Evolutionary conservation across 139 green algal species (phyloP), one percentile per base, ranked within the genome.

Genomic region (Edaphochlamys debaryana): DNA sequence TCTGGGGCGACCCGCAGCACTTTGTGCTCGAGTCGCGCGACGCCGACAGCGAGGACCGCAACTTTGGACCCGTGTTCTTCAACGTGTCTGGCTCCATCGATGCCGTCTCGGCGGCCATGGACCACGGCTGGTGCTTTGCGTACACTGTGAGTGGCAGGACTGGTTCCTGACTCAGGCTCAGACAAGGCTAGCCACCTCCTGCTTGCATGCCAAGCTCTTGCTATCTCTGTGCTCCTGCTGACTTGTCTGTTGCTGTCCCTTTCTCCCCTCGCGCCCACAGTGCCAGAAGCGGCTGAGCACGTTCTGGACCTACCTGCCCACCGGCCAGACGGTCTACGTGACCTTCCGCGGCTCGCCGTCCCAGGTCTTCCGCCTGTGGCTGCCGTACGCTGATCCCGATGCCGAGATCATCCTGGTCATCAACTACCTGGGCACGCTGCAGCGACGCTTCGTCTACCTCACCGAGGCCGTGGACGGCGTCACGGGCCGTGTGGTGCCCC

Each of bases 91-190:
- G 85, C 38, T 56, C 79, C 40, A 69, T 80, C 1, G 88, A 92
- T 79, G 32, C 90, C 36, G 54, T 87, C 15, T 71, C 84, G 1
- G 34, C 60, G 7, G 66, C 77, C 30, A 89, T 91, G 82, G 91
- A 94, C 89, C 89, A 93, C 52, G 89, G 91, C 69, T 94, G 91
- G 91, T 94, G 91, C 89, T 93, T 94, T 54, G 89, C 79, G 5
- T 92, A 91, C 67, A 89, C 85, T 1, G 91, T n/a, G n/a, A n/a
- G n/a, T n/a, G n/a, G 89, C 78, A 56, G 70, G 73, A 80, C 69
- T 56, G 52, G 72, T 25, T 13, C 50, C 50, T 25, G 50, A 25
- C 15, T 13, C 50, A 17, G 50, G 50, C n/a, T n/a, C n/a, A n/a
- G n/a, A n/a, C n/a, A n/a, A n/a, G n/a, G n/a, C n/a, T n/a, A n/a